Evolutionary conservation across 495 filamentous ascomycete species (phyloP), one percentile per base, ranked within the genome.

Genomic region (Daldinia loculata): DNA sequence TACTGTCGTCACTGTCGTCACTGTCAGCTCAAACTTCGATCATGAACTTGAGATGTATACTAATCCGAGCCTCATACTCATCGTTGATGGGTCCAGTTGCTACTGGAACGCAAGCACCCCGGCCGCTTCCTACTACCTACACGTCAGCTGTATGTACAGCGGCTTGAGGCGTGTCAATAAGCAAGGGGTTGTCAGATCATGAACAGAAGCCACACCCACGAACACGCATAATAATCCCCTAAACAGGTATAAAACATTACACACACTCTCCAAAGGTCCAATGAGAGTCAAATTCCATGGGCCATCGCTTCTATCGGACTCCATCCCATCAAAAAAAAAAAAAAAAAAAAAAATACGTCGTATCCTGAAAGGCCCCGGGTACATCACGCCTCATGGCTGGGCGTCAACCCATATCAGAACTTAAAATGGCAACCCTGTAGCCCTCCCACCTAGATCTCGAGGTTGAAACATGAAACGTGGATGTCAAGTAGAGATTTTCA

Each of bases 171-270:
- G 70, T 66, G 66, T 48, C 52, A 12, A 38, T 73, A 73, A 59
- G 34, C 41, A 36, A n/a, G 62, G 62, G 36, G n/a, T 7, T n/a
- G 52, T 73, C 69, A 68, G 69, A 69, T 69, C 70, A 73, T 73
- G 70, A 63, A 66, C 30, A 52, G 29, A 65, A 45, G 51, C 32
- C 66, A 59, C 66, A 58, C 36, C 34, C 12, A 53, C 30, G 43
- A 39, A 45, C 56, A 50, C 57, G 70, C 65, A 72, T 72, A 72
- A 73, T 73, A 14, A 29, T 62, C 56, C 66, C 62, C 27, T 69
- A 69, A 73, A 63, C 70, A 69, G 70, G 59, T 53, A 59, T 73
- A 69, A 69, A 73, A 66, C 62, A 66, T n/a, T 53, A 60, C 61
- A 38, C 45, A 57, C 30, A 32, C 57, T 24, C 57, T 56, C 4